Evolutionary conservation across 2,329 filamentous ascomycete genomes (phyloP).

Genomic region (Aspergillus felis): DNA sequence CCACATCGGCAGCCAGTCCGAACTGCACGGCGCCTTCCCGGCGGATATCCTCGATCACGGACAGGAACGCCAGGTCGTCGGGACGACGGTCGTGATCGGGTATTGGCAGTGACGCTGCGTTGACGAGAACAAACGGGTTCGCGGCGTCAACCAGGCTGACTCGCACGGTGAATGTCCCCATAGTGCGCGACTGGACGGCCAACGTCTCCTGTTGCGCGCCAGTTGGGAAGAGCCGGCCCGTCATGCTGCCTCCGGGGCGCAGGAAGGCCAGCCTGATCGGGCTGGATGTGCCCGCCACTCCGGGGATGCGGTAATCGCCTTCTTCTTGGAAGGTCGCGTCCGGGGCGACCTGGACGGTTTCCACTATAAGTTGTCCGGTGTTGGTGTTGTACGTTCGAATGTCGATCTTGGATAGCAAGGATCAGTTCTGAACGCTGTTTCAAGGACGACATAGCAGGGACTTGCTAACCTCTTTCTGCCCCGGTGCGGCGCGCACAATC

Average conservation of each 20-base stretch:
- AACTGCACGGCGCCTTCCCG: slow-evolving; percentile 53
- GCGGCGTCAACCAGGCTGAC: slow-evolving; percentile 58
- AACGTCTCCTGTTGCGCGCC: slow-evolving; percentile 36
- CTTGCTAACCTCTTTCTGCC: slow-evolving; percentile 12
- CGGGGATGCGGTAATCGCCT: slow-evolving; percentile 58
- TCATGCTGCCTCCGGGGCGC: slow-evolving; percentile 58
- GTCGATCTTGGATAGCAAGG: slow-evolving; percentile 31
- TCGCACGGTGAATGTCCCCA: slow-evolving; percentile 29
- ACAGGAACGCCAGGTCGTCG: slow-evolving; percentile 27
- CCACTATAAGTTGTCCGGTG: slow-evolving; percentile 57
- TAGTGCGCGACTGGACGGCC: slow-evolving; percentile 39
- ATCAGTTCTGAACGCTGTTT: slow-evolving; percentile 7
- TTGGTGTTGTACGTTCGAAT: slow-evolving; percentile 66
- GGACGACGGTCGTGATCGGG: background rate
- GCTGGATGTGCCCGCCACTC: slow-evolving; percentile 54
- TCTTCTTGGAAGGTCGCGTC: slow-evolving; percentile 39
- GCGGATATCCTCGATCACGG: slow-evolving; percentile 52
- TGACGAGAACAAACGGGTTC: slow-evolving; percentile 60
- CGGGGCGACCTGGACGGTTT: slow-evolving; percentile 50
- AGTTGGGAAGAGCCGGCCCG: slow-evolving; percentile 56
- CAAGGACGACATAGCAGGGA: too few species aligned
- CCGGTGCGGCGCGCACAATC: slow-evolving; percentile 33
- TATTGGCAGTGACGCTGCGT: slow-evolving; percentile 46
- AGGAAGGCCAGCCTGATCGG: slow-evolving; percentile 57
- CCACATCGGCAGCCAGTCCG: slow-evolving; percentile 46